Evolutionary conservation across 108 stramenopile genomes (phyloP).

Genomic region (Nannochloropsis salina): DNA sequence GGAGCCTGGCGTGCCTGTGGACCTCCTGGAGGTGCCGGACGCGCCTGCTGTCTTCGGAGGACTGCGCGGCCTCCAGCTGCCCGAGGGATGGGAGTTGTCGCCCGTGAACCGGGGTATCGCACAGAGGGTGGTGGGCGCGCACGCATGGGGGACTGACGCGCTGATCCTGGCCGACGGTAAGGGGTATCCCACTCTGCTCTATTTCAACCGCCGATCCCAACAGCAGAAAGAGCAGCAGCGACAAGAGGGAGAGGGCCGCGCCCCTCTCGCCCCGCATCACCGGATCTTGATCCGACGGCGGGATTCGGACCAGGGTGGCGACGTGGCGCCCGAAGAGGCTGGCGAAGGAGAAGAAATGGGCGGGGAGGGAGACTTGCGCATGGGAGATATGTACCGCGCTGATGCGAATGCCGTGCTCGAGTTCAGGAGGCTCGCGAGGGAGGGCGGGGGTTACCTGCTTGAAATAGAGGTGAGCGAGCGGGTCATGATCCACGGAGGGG

Average conservation of each 20-base stretch:
- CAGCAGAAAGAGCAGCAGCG: background rate
- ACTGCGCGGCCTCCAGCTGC: background rate
- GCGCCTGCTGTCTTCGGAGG: background rate
- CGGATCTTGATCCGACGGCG: background rate
- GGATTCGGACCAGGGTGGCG: background rate
- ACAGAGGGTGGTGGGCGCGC: background rate
- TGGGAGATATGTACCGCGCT: background rate
- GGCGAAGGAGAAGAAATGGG: background rate
- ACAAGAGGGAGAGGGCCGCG: background rate
- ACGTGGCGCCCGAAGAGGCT: background rate
- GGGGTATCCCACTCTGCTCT: background rate
- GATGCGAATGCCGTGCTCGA: background rate
- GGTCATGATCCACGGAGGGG: conserved; percentile 13
- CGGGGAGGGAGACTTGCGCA: background rate
- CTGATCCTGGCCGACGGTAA: conserved; percentile 16
- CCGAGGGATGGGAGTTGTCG: conserved; percentile 2
- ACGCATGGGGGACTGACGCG: background rate
- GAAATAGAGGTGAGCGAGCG: background rate
- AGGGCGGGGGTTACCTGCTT: conserved; percentile 10
- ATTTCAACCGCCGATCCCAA: background rate
- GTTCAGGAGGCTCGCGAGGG: background rate
- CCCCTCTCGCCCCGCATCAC: background rate
- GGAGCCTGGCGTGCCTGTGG: background rate
- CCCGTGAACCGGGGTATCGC: background rate
- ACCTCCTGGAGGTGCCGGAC: background rate